Base-by-base conservation (phyloP, 2,329 filamentous ascomycete genomes). In the Colletotrichum sp. region DNA sequence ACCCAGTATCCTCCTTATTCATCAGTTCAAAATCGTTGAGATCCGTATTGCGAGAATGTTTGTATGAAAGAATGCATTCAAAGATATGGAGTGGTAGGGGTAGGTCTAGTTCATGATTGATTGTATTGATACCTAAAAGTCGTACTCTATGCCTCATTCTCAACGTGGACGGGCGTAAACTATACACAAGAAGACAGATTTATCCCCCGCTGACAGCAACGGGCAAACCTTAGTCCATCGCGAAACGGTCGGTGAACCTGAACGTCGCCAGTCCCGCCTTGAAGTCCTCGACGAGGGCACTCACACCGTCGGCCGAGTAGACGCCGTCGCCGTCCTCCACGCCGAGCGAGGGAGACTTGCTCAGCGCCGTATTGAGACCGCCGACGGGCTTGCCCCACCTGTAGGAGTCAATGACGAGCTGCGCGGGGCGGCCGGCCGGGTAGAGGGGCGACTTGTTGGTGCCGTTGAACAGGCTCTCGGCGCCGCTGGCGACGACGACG, bases 321-420 rank as follows among this genome's bases (percentile, higher is more conserved):
- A 90, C 86, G 2, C 89, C 89, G 0, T 84, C 80, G 6, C 83
- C 84, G 3, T 79, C 66, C 5, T 83, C 79, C 66, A 93, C 88
- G 3, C 88, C 88, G 0, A 74, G 65, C 25, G 48, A 22, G 36
- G 70, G 61, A 5, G 71, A 70, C 22, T 34, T 39, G 13, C 32
- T 8, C 18, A 75, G 79, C 13, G 79, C 84, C 0, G 83, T 84
- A 15, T 92, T 93, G 1, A 94, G 78, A 32, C 89, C 90, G 16
- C 87, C 93, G 28, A 95, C 85, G 0, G 94, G 92, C 87, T 95
- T 95, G 6, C 93, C 93, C 86, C 92, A 95, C 28, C 90, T 86
- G 84, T 91, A 95, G 0, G 88, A 90, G 79, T 93, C 90, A 18
- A 87, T 81, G 22, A 94, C 82, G 66, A 95, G 93, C 85, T 94